These are phyloP conservation scores for Neoboletus magnificus DNA, from an alignment of 768 basidiomycete species.

Conservation along the genomic window DNA sequence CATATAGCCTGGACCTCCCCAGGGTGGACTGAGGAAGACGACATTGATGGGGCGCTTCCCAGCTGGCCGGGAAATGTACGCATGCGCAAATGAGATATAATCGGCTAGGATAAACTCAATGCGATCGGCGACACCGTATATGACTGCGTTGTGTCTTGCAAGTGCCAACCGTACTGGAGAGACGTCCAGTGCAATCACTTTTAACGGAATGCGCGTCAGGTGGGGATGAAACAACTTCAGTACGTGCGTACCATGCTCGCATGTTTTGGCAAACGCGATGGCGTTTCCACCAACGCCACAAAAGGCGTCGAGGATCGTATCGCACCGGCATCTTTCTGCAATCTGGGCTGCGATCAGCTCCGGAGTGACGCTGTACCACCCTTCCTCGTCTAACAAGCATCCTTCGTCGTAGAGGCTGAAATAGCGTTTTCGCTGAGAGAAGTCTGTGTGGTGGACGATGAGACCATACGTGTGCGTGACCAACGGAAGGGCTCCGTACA, in stretches of 20 bases:
- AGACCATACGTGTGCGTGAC: background rate
- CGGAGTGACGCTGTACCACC: constrained; percentile 98
- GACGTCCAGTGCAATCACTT: constrained; percentile 93
- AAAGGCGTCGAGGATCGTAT: constrained; percentile 87
- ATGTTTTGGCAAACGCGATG: constrained; percentile 95
- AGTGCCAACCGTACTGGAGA: constrained; percentile 82
- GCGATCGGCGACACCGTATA: constrained; percentile 92
- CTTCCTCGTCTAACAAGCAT: constrained; percentile 88
- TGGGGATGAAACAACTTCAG: background rate
- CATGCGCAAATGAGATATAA: constrained; percentile 73
- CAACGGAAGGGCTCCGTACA: constrained; percentile 44
- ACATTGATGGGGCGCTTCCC: constrained; percentile 67
- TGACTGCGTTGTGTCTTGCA: constrained; percentile 88
- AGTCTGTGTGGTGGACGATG: constrained; percentile 53
- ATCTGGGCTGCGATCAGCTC: constrained; percentile 91
- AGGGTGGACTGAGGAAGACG: constrained; percentile 91
- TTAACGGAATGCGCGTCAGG: background rate
- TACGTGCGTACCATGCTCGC: constrained; percentile 73
- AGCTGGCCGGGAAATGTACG: constrained; percentile 37
- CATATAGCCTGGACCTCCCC: constrained; percentile 86
- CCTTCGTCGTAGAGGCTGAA: constrained; percentile 80
- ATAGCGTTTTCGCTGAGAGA: constrained; percentile 74
- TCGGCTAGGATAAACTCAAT: constrained; percentile 93
- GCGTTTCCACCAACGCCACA: constrained; percentile 98
- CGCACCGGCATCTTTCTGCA: constrained; percentile 86